phyloP scores from a whole-genome alignment of 306 rosid species.

The Lotus japonicus region DNA sequence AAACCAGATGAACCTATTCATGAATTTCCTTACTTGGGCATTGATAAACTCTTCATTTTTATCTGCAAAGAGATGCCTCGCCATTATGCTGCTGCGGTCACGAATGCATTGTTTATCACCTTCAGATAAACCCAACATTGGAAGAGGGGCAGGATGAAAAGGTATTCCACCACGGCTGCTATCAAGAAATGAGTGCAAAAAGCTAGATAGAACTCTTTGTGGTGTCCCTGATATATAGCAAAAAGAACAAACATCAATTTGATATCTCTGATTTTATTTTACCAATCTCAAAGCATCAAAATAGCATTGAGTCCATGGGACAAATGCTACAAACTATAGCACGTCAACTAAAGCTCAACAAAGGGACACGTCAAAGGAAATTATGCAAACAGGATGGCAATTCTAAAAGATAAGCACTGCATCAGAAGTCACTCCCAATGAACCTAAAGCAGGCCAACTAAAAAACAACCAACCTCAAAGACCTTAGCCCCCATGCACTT shows the following conservation, averaged over 20 bases:
- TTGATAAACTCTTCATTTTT: conserved; percentile 83
- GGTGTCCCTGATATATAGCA: conserved; percentile 72
- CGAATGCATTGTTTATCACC: conserved; percentile 95
- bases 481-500: too few species aligned
- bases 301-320: background rate
- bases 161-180: conserved; percentile 90
- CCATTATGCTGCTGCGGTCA: conserved; percentile 97
- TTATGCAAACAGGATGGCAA: too few species aligned
- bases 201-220: conserved; percentile 78
- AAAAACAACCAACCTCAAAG: background rate
- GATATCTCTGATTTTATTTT: background rate
- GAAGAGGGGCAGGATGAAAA: conserved; percentile 80
- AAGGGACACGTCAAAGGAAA: background rate
- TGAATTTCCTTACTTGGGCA: conserved; percentile 64
- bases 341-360: background rate
- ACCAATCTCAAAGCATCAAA: background rate
- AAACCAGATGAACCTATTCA: background rate
- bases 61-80: conserved; percentile 96
- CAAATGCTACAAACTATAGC: background rate
- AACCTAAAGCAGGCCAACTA: background rate
- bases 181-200: conserved; percentile 88
- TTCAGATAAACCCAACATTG: conserved; percentile 79
- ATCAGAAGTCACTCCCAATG: too few species aligned
- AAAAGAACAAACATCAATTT: conserved; percentile 7
- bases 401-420: too few species aligned